Percentiles rank a stretch among this genome's conserved stretches.
Evolutionary conservation across 805 yeast species (phyloP).

Genomic region (Isabelozyma rhagii): DNA sequence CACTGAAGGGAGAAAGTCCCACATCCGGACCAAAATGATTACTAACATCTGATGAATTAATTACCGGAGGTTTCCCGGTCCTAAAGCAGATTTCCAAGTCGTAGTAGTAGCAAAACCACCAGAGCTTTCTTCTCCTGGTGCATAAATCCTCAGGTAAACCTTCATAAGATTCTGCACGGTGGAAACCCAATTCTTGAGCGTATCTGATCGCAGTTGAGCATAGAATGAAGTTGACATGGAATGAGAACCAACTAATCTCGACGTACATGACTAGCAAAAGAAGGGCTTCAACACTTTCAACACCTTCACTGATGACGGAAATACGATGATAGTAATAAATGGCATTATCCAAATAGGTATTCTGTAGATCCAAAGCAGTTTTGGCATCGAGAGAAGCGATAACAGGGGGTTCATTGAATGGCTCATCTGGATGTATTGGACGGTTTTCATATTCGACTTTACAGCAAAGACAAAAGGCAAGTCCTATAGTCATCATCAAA

Average conservation of each 20-base stretch:
- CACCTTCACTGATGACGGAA: conserved; percentile 48
- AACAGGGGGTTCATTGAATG: neutral
- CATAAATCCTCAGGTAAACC: conserved; percentile 18
- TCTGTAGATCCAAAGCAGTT: conserved; percentile 11
- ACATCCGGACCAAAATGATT: neutral
- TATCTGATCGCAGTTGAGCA: conserved; percentile 32
- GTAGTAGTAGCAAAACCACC: conserved; percentile 36
- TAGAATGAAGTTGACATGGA: conserved; percentile 28
- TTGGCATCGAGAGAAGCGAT: conserved; percentile 1
- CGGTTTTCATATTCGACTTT: neutral
- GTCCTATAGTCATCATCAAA: conserved; percentile 28
- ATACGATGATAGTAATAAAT: conserved; percentile 53
- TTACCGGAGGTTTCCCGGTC: conserved; percentile 38
- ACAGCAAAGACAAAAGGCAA: conserved; percentile 16
- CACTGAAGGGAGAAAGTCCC: conserved; percentile 5
- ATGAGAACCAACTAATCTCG: conserved; percentile 24
- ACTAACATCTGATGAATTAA: conserved; percentile 30
- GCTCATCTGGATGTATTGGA: neutral
- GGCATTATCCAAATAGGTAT: conserved; percentile 24
- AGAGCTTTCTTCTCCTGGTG: conserved; percentile 21
- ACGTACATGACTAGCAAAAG: conserved; percentile 43
- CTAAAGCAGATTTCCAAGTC: conserved; percentile 39
- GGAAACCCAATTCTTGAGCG: conserved; percentile 42
- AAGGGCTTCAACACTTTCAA: conserved; percentile 49
- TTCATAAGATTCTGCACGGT: conserved; percentile 26